phyloP scores from a whole-genome alignment of 2,329 filamentous ascomycete genomes.

The Neurospora sp. region DNA sequence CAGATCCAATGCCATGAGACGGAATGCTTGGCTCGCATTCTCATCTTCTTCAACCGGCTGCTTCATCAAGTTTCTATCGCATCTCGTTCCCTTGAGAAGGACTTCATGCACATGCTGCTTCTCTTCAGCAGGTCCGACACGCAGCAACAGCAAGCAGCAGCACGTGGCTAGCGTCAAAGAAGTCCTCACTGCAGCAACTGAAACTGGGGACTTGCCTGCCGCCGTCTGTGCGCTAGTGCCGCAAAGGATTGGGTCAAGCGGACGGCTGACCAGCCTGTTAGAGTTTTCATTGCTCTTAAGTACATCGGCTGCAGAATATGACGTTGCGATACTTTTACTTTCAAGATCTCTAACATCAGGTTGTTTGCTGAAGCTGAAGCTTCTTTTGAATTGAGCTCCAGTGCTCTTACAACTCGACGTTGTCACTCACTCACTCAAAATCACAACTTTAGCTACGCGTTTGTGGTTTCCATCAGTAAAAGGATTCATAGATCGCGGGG shows the following conservation, averaged over 20 bases:
- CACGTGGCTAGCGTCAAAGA: neutral
- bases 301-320: neutral
- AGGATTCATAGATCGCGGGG: neutral
- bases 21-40: neutral
- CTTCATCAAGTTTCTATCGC: neutral
- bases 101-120: neutral
- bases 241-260: neutral
- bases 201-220: neutral
- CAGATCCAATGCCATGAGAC: neutral
- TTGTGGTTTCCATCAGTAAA: neutral
- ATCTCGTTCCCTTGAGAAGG: neutral
- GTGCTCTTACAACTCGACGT: neutral
- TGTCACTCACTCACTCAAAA: neutral
- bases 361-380: neutral
- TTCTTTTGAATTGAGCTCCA: neutral
- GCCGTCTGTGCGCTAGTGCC: neutral
- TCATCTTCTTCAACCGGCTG: neutral
- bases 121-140: neutral
- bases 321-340: neutral
- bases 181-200: neutral
- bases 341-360: neutral
- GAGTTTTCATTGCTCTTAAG: fast-evolving
- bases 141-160: neutral
- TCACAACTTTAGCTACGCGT: neutral
- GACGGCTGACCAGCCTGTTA: neutral